phyloP scores from a whole-genome alignment of 164 flowering plant genomes.

The Magnolia changhungtana region DNA sequence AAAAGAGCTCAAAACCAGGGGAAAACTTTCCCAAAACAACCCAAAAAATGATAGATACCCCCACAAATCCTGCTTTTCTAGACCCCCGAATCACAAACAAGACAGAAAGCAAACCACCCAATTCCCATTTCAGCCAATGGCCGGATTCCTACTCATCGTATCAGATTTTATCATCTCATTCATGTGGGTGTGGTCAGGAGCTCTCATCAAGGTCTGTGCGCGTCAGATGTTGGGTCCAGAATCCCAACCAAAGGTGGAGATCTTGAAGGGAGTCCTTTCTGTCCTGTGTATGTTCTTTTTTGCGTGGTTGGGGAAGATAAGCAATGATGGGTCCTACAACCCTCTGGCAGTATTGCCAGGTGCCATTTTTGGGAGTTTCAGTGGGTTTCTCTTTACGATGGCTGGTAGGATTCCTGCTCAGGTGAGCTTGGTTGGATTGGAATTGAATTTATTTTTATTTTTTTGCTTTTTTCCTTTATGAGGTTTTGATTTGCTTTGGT shows the following conservation, averaged over 20 bases:
- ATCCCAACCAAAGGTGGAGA: slow-evolving; percentile 36
- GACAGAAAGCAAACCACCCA: not conserved
- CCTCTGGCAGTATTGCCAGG: slow-evolving; percentile 52
- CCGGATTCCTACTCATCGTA: slow-evolving; percentile 20
- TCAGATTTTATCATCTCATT: slow-evolving; percentile 55
- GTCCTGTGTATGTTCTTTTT: slow-evolving; percentile 59
- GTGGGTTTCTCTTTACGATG: slow-evolving; percentile 41
- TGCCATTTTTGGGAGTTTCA: slow-evolving; percentile 57
- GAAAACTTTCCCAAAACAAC: too few species aligned
- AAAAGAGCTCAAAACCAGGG: too few species aligned
- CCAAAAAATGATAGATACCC: too few species aligned
- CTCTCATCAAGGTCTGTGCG: slow-evolving; percentile 45
- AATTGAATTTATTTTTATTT: not conserved
- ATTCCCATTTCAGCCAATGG: slow-evolving; percentile 14
- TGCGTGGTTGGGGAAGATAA: slow-evolving; percentile 50
- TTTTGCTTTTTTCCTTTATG: not conserved
- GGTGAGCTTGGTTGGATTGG: slow-evolving; percentile 27
- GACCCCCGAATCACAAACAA: not conserved
- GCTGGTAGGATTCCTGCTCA: slow-evolving; percentile 72
- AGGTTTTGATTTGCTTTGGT: not conserved
- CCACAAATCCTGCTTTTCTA: too few species aligned
- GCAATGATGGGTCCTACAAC: slow-evolving; percentile 55
- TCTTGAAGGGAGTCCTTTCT: slow-evolving; percentile 30
- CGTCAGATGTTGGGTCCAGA: slow-evolving; percentile 38
- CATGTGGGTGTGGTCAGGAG: slow-evolving; percentile 80